A percentile compares a stretch with the other conserved stretches of the same genome.
These are phyloP conservation scores for Triticum aestivum DNA, from an alignment of 176 grass and related monocot genomes.

Conservation along the genomic window DNA sequence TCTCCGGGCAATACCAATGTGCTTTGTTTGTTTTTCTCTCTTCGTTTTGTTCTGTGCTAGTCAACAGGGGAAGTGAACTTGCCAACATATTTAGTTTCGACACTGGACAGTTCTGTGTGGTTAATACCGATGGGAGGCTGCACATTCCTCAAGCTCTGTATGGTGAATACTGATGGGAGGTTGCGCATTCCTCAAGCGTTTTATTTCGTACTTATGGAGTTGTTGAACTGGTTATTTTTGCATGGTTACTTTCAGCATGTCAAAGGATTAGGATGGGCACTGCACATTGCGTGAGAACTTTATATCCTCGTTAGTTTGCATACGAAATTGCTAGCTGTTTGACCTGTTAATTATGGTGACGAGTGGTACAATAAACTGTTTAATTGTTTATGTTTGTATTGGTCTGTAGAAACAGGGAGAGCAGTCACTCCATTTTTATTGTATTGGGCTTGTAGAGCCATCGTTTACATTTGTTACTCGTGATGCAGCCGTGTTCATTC, in stretches of 20 bases:
- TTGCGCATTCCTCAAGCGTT: background rate
- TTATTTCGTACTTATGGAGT: background rate
- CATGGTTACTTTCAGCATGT: background rate
- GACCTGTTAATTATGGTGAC: background rate
- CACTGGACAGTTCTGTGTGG: background rate
- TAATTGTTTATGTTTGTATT: background rate
- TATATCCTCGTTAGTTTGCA: background rate
- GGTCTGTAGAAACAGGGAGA: background rate
- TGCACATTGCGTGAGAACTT: background rate
- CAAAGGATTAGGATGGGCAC: background rate
- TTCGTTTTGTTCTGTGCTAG: background rate
- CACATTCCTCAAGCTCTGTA: background rate
- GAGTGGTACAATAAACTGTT: background rate
- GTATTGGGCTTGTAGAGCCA: background rate
- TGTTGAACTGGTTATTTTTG: background rate
- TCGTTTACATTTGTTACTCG: background rate
- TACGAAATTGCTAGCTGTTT: background rate
- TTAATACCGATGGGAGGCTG: background rate
- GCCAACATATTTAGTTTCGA: background rate
- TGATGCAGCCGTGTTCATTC: background rate
- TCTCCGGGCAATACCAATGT: background rate
- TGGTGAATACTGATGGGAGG: background rate
- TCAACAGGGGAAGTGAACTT: background rate
- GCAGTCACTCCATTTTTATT: background rate
- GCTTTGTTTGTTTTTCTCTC: too few relatives aligned